phyloP scores from a whole-genome alignment of 768 basidiomycete species.

The Trametes sanguinea region DNA sequence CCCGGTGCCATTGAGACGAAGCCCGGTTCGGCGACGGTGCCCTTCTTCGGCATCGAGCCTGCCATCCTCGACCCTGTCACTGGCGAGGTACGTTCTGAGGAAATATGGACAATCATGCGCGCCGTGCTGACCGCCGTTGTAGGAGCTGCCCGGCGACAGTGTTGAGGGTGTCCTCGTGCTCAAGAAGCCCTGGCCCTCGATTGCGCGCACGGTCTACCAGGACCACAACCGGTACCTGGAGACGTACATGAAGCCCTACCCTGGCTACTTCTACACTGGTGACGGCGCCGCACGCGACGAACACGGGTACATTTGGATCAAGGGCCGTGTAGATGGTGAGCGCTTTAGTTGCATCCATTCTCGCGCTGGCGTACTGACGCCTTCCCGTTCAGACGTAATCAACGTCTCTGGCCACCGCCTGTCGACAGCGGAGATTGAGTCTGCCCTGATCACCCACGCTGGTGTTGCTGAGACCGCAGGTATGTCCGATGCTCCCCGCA shows the following conservation, averaged over 20 bases:
- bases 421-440: slow-evolving; percentile 97
- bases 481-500: slow-evolving; percentile 27
- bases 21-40: slow-evolving; percentile 94
- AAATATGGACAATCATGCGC: neutral
- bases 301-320: slow-evolving; percentile 99
- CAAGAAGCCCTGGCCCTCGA: slow-evolving; percentile 90
- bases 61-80: slow-evolving; percentile 84
- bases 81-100: slow-evolving; percentile 52
- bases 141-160: slow-evolving; percentile 73
- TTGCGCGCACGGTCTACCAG: slow-evolving; percentile 88
- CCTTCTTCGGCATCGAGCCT: slow-evolving; percentile 94
- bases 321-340: slow-evolving; percentile 90
- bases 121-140: neutral
- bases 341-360: slow-evolving; percentile 22
- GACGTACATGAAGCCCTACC: slow-evolving; percentile 84
- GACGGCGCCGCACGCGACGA: slow-evolving; percentile 94
- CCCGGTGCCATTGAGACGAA: slow-evolving; percentile 96
- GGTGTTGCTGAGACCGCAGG: slow-evolving; percentile 95
- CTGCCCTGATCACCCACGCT: slow-evolving; percentile 89
- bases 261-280: slow-evolving; percentile 94
- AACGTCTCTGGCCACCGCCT: slow-evolving; percentile 97
- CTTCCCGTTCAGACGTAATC: slow-evolving; percentile 71
- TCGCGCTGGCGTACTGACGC: neutral
- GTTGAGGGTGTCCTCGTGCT: slow-evolving; percentile 92
- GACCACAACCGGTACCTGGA: slow-evolving; percentile 86